phyloP scores from a whole-genome alignment of 2,329 filamentous ascomycete species.

The Macrophomina tecta region DNA sequence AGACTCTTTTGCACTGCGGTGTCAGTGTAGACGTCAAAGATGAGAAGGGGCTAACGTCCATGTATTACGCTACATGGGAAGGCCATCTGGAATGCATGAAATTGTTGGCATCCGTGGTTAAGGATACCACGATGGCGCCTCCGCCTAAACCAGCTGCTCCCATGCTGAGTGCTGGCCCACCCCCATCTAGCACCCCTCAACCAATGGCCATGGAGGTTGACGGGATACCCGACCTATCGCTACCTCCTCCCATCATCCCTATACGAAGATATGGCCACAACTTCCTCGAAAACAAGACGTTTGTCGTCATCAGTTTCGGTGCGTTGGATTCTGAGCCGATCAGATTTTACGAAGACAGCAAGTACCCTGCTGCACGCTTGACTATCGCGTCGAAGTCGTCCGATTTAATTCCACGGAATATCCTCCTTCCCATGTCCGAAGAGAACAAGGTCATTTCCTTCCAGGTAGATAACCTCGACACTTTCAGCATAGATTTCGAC shows the following conservation, averaged over 20 bases:
- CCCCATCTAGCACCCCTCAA: constrained; percentile 44
- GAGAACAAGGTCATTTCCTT: constrained; percentile 93
- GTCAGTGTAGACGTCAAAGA: constrained; percentile 82
- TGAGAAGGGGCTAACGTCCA: constrained; percentile 89
- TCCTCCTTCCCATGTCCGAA: constrained; percentile 94
- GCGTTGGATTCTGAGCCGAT: constrained; percentile 75
- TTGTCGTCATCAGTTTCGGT: constrained; percentile 90
- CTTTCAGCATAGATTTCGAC: constrained; percentile 95
- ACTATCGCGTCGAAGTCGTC: constrained; percentile 97
- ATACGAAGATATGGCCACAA: constrained; percentile 95
- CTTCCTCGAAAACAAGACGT: constrained; percentile 96
- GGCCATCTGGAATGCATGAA: constrained; percentile 95
- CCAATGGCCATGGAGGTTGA: constrained; percentile 73
- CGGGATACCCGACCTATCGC: constrained; percentile 86
- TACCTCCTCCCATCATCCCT: constrained; percentile 95
- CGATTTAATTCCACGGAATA: constrained; percentile 94
- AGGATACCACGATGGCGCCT: constrained; percentile 19
- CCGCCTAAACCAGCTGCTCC: constrained; percentile 50
- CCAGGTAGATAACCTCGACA: constrained; percentile 91
- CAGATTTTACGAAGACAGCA: constrained; percentile 95
- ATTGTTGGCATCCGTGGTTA: constrained; percentile 67
- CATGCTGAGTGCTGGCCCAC: constrained; percentile 23
- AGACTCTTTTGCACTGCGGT: constrained; percentile 78
- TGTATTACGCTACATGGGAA: constrained; percentile 99
- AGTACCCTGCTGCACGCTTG: constrained; percentile 91